Percentiles rank a stretch among this genome's conserved stretches.
These are phyloP conservation scores for Microbotryomycetes sp. DNA, from an alignment of 1,284 basidiomycete genomes.

Conservation along the genomic window DNA sequence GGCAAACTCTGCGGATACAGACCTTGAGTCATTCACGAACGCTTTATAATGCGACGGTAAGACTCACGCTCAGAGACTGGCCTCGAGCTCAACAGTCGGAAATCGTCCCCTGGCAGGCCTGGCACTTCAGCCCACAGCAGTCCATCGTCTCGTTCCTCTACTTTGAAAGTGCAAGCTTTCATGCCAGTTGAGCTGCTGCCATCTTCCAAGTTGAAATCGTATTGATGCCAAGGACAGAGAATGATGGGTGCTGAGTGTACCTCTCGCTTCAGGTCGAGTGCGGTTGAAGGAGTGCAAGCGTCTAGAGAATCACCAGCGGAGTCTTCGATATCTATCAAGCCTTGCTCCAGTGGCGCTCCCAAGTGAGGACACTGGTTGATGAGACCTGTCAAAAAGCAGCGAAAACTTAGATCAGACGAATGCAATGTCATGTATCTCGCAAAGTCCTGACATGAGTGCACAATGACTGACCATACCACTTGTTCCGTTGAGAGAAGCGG, in stretches of 20 bases:
- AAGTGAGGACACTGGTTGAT: slow-evolving; percentile 24
- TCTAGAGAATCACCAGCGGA: neutral
- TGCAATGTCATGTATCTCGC: no score
- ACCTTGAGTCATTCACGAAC: neutral
- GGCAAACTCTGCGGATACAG: slow-evolving; percentile 54
- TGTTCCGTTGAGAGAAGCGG: neutral
- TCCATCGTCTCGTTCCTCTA: slow-evolving; percentile 52
- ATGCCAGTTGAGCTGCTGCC: slow-evolving; percentile 71
- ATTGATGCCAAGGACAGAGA: slow-evolving; percentile 81
- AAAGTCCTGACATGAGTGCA: neutral
- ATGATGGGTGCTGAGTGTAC: slow-evolving; percentile 38
- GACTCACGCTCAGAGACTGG: slow-evolving; percentile 70
- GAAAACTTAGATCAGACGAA: no score
- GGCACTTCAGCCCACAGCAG: slow-evolving; percentile 63
- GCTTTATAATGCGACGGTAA: neutral
- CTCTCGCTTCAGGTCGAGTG: neutral
- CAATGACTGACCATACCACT: neutral
- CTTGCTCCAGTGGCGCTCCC: slow-evolving; percentile 19
- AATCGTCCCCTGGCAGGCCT: slow-evolving; percentile 47
- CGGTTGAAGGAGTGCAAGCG: neutral
- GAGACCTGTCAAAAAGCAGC: neutral
- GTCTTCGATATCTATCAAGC: slow-evolving; percentile 32
- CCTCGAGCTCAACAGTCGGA: slow-evolving; percentile 66
- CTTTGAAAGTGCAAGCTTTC: slow-evolving; percentile 66
- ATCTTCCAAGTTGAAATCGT: slow-evolving; percentile 59